A percentile compares a stretch with the other conserved stretches of the same genome.
Evolutionary conservation across 768 basidiomycete genomes (phyloP).

Genomic region (Lyophyllum decastes): DNA sequence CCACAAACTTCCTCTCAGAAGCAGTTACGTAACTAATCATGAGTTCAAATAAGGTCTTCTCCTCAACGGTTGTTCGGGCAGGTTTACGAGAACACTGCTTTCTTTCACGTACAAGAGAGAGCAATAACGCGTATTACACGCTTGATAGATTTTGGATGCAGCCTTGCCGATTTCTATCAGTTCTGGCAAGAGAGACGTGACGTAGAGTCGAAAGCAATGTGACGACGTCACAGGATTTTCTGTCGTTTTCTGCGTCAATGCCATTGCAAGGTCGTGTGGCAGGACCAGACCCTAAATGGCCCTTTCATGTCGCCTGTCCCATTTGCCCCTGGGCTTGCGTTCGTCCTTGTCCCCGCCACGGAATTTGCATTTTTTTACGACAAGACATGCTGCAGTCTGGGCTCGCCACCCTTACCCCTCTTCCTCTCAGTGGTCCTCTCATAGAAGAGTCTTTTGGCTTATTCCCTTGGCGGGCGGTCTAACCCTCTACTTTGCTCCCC

Average conservation of each 20-base stretch:
- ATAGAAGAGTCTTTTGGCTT: conserved; percentile 48
- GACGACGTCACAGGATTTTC: conserved; percentile 5
- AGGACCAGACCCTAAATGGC: conserved; percentile 1
- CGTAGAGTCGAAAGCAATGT: background rate
- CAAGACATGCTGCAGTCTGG: conserved; percentile 17
- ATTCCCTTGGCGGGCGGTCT: conserved; percentile 59
- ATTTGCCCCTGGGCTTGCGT: conserved; percentile 26
- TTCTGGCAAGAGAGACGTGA: no score
- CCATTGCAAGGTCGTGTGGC: conserved; percentile 12
- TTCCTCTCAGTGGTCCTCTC: conserved; percentile 24
- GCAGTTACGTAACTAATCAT: conserved; percentile 4
- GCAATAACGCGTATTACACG: no score
- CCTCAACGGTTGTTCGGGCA: no score
- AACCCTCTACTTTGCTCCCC: conserved; percentile 47
- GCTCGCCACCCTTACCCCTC: conserved; percentile 27
- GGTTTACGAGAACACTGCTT: no score
- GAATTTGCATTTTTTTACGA: background rate
- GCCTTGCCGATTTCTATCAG: no score
- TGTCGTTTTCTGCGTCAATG: conserved; percentile 10
- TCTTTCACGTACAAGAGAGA: no score
- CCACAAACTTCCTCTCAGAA: background rate
- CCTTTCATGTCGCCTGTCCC: conserved; percentile 16
- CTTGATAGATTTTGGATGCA: background rate
- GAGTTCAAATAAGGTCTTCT: background rate
- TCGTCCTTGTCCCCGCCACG: conserved; percentile 19